Evolutionary conservation across 2,329 filamentous ascomycete genomes (phyloP).

Genomic region (Ophiocordyceps sinensis): DNA sequence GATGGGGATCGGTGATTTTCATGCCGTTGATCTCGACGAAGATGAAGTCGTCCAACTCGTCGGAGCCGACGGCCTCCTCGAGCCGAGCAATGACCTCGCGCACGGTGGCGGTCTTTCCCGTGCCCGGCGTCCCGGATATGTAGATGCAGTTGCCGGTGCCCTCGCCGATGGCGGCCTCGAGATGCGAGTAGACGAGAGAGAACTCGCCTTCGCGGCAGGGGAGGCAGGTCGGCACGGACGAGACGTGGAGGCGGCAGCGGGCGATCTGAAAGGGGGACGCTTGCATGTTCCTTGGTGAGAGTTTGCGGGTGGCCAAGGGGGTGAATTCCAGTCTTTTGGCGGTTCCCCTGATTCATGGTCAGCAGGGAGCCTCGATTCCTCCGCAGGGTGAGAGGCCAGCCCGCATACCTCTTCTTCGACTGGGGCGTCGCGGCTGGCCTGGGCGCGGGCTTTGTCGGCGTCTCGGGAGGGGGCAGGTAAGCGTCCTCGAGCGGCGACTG

Average conservation of each 20-base stretch:
- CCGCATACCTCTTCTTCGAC: constrained; percentile 15
- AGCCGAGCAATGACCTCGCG: constrained; percentile 84
- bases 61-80: constrained; percentile 71
- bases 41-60: constrained; percentile 95
- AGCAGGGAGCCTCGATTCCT: not conserved
- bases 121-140: constrained; percentile 96
- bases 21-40: constrained; percentile 99
- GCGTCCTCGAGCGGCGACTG: constrained; percentile 16
- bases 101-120: constrained; percentile 93
- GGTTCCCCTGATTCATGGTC: constrained; percentile 35
- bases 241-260: constrained; percentile 78
- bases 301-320: constrained; percentile 73
- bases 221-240: constrained; percentile 75
- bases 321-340: constrained; percentile 82
- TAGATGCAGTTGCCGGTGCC: constrained; percentile 95
- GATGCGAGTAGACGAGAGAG: constrained; percentile 77
- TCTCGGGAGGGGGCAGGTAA: constrained; percentile 19
- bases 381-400: too few relatives aligned
- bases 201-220: constrained; percentile 92
- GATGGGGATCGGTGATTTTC: constrained; percentile 97
- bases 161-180: constrained; percentile 87
- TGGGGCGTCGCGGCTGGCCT: constrained; percentile 15
- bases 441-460: constrained; percentile 20
- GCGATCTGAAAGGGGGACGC: constrained; percentile 87
- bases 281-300: constrained; percentile 61